Conservation (phyloP, 2,329 filamentous ascomycete genomes). For the Anisogramma anomala region DNA sequence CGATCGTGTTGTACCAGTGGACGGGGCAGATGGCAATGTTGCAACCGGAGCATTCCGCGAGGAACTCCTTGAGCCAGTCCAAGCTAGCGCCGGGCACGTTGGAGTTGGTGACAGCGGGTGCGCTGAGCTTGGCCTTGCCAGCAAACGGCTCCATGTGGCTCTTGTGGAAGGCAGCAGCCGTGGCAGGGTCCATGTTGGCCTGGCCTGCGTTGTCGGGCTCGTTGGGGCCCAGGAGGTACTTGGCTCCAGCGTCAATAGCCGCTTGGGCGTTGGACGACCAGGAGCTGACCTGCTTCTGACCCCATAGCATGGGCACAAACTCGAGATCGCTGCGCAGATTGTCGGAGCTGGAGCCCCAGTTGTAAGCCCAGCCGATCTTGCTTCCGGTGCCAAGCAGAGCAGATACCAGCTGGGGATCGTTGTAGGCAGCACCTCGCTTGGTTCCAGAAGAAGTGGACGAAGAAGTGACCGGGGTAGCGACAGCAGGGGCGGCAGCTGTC, state of each 20-base stretch:
- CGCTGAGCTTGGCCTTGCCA: constrained; percentile 41
- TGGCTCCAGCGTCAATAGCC: constrained; percentile 42
- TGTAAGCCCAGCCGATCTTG: constrained; percentile 52
- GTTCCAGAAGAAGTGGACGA: constrained; percentile 19
- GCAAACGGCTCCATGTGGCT: constrained; percentile 43
- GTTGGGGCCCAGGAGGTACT: constrained; percentile 56
- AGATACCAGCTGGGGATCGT: constrained; percentile 41
- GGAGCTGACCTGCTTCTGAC: constrained; percentile 27
- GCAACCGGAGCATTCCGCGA: constrained; percentile 42
- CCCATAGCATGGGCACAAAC: constrained; percentile 61
- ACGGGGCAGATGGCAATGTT: constrained; percentile 47
- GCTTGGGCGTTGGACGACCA: constrained; percentile 41
- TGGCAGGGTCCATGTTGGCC: constrained; percentile 42
- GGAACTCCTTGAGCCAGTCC: constrained; percentile 41
- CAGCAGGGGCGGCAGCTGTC: constrained; percentile 5
- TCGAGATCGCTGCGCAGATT: constrained; percentile 33
- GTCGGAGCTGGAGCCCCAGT: constrained; percentile 46
- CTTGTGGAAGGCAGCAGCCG: constrained; percentile 42
- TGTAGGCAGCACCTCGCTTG: constrained; percentile 62
- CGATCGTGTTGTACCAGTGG: constrained; percentile 48
- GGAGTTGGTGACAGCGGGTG: constrained; percentile 54
- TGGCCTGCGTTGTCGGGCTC: constrained; percentile 55
- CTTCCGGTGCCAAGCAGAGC: constrained; percentile 32
- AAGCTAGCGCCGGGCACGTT: constrained; percentile 37
- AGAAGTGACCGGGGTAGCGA: constrained; percentile 14